Evolutionary conservation across 352 stramenopile genomes (phyloP).

Genomic region (Globisporangium rhizosaccharum): DNA sequence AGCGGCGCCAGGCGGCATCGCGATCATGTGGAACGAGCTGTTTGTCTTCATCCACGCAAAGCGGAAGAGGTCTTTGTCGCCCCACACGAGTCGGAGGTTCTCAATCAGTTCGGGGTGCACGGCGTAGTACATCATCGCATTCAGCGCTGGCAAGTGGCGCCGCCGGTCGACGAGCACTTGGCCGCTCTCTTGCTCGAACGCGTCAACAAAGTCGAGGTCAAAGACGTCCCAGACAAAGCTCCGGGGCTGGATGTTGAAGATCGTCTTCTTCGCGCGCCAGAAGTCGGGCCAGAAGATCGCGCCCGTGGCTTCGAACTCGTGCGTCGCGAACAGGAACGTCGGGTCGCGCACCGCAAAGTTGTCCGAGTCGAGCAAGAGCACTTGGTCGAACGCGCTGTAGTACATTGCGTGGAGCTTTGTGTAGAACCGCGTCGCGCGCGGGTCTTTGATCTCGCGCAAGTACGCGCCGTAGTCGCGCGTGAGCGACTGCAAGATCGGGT

Average conservation of each 20-base stretch:
- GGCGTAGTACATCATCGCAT: constrained; percentile 65
- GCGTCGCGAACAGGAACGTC: constrained; percentile 54
- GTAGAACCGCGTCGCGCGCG: constrained; percentile 43
- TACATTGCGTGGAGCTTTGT: constrained; percentile 73
- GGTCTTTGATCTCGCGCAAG: constrained; percentile 63
- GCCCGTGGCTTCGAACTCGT: constrained; percentile 34
- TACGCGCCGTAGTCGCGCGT: constrained; percentile 31
- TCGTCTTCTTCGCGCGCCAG: constrained; percentile 57
- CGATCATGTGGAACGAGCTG: constrained; percentile 56
- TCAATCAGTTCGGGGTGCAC: constrained; percentile 37
- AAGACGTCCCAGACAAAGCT: constrained; percentile 73
- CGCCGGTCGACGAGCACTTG: constrained; percentile 61
- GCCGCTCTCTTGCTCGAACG: constrained; percentile 77
- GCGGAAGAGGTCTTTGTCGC: constrained; percentile 78
- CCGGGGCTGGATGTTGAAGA: constrained; percentile 67
- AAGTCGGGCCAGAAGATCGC: constrained; percentile 83
- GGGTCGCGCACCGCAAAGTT: constrained; percentile 67
- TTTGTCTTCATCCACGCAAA: constrained; percentile 73
- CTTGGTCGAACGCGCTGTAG: constrained; percentile 68
- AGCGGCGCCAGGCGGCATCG: constrained; percentile 35
- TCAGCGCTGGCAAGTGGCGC: constrained; percentile 38
- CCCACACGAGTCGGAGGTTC: constrained; percentile 49
- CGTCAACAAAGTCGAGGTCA: constrained; percentile 46
- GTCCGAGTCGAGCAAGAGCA: constrained; percentile 75
- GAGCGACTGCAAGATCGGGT: constrained; percentile 43